Evolutionary conservation across 2,329 filamentous ascomycete genomes (phyloP), one percentile per base, ranked within the genome.

Genomic region (Fusarium sp.): DNA sequence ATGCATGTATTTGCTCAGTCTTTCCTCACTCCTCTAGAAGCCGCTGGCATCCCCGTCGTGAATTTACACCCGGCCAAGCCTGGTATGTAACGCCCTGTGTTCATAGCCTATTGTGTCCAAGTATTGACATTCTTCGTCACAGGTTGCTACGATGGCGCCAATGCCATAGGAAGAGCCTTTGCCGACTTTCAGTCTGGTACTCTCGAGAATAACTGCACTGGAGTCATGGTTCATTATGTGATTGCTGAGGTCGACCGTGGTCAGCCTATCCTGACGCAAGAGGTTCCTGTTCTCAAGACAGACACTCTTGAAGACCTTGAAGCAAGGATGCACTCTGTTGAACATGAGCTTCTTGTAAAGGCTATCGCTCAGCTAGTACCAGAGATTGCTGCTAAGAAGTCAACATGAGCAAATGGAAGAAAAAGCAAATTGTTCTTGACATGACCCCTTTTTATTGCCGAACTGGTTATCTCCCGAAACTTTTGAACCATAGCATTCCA

Each of bases 181-280:
- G 85, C 88, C 46, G 93, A 93, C 59, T 94, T 92, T 77, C 80
- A 90, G 76, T 82, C 81, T 3, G 86, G 87, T 14, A 87, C 86
- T 65, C 86, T 93, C 4, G 87, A 90, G 72, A 85, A 92, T 70
- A 86, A 86, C 69, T 86, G 85, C 69, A 97, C 94, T 0, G 94
- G 94, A 1, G 90, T 97, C 57, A 97, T 97, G 94, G 89, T 94
- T 14, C 94, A 97, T 80, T 91, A 94, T 80, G 93, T 97, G 44
- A 90, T 92, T 66, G 84, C 82, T 8, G 89, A 95, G 77, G 93
- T 97, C 53, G 94, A 97, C 81, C 87, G 91, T 74, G 94, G 94
- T 2, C 83, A 87, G 66, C 90, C 92, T 7, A 91, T 97, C 72
- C 76, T 95, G 63, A 87, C 90, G 2, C 80, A 85, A 66, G 91